phyloP scores from a whole-genome alignment of 805 yeast genomes.

The Candida pseudoglaebosa region DNA sequence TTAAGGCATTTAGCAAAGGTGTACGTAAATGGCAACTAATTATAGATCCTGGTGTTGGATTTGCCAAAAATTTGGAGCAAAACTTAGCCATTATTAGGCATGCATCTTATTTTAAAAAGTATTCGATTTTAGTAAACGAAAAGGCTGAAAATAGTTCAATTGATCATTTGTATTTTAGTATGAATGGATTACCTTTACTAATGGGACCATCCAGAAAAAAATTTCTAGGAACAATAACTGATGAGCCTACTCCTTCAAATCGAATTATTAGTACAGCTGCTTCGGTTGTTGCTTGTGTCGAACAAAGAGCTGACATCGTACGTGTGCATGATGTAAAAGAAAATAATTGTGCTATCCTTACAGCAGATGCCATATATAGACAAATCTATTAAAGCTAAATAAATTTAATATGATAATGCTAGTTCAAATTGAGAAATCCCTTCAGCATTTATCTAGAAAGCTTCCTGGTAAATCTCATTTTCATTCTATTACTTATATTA shows the following conservation, averaged over 20 bases:
- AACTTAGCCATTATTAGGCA: conserved; percentile 63
- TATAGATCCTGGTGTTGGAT: conserved; percentile 93
- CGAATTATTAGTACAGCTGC: conserved; percentile 78
- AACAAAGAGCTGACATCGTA: conserved; percentile 72
- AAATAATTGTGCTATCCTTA: conserved; percentile 39
- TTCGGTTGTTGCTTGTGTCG: conserved; percentile 66
- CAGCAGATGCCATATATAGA: conserved; percentile 74
- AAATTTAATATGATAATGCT: background rate
- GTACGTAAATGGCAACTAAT: conserved; percentile 87
- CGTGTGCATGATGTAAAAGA: conserved; percentile 82
- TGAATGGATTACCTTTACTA: conserved; percentile 60
- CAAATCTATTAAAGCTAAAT: conserved; percentile 7
- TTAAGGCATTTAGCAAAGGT: conserved; percentile 56
- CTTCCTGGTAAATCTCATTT: conserved; percentile 27
- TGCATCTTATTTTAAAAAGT: conserved; percentile 45
- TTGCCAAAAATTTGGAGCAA: conserved; percentile 78
- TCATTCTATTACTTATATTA: conserved; percentile 53
- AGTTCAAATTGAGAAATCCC: no score
- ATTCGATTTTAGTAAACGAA: conserved; percentile 28
- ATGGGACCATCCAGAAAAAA: conserved; percentile 87
- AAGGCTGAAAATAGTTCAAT: conserved; percentile 8
- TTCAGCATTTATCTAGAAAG: conserved; percentile 4
- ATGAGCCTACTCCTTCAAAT: conserved; percentile 50
- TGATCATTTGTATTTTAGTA: conserved; percentile 30
- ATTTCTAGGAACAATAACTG: conserved; percentile 75